These are phyloP conservation scores for Yamadazyma trypodendri DNA, from an alignment of 1,139 yeast species.

Conservation along the genomic window DNA sequence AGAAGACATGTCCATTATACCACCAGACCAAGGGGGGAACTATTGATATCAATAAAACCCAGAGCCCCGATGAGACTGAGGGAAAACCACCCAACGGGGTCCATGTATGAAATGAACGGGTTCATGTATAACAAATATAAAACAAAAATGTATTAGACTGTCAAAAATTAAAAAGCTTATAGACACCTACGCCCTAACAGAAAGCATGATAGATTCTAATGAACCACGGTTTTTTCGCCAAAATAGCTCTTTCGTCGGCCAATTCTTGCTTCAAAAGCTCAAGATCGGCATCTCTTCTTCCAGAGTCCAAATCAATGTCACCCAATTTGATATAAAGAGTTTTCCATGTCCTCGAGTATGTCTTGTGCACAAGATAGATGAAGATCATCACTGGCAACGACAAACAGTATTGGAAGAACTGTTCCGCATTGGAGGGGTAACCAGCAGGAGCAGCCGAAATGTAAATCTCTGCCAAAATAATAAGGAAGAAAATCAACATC, in stretches of 20 bases:
- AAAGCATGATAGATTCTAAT: conserved; percentile 36
- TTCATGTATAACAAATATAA: too few species aligned
- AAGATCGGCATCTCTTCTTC: conserved; percentile 47
- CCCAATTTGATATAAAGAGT: conserved; percentile 29
- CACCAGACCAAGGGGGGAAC: conserved; percentile 29
- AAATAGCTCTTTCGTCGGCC: conserved; percentile 38
- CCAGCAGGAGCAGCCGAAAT: conserved; percentile 47
- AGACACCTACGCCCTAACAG: conserved; percentile 25
- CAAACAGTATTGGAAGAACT: conserved; percentile 18
- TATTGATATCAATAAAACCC: conserved; percentile 10
- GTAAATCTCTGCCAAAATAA: conserved; percentile 50
- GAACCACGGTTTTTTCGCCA: conserved; percentile 28
- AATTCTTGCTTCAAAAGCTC: conserved; percentile 46
- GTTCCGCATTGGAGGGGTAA: conserved; percentile 15
- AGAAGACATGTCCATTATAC: conserved; percentile 86
- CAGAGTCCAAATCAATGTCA: conserved; percentile 51
- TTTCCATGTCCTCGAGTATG: conserved; percentile 27
- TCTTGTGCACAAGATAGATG: conserved; percentile 30
- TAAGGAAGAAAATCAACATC: conserved; percentile 34
- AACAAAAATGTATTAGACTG: background rate
- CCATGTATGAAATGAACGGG: background rate
- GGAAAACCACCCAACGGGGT: background rate
- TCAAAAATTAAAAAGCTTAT: background rate
- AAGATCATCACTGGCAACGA: conserved; percentile 42
- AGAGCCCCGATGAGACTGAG: conserved; percentile 4